Percentiles rank a stretch among this genome's conserved stretches.
Conservation (phyloP, 2,329 filamentous ascomycete genomes). For the Coleophoma crateriformis region DNA sequence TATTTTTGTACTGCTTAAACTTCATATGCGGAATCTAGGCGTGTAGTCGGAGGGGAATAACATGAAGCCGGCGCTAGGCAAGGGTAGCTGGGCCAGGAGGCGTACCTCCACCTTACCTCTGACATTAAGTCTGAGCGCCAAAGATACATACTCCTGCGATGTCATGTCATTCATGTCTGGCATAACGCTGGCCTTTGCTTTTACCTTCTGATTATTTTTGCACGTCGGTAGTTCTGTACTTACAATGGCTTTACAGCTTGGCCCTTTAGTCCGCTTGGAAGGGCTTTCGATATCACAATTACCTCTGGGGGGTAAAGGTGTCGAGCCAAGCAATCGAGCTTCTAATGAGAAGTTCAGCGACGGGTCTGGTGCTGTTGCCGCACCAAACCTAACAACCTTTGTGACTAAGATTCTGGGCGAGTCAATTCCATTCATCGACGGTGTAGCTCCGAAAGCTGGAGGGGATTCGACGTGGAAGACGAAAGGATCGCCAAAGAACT, state of each 20-base stretch:
- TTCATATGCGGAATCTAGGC: too few species aligned
- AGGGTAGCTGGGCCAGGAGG: too few species aligned
- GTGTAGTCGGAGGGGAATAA: too few species aligned
- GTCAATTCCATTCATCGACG: slow-evolving; percentile 51
- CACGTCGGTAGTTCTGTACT: too few species aligned
- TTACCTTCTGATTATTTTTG: too few species aligned
- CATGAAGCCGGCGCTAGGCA: too few species aligned
- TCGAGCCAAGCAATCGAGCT: slow-evolving; percentile 8
- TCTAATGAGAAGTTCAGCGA: slow-evolving; percentile 7
- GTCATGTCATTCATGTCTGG: too few species aligned
- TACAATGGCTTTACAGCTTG: slow-evolving; percentile 18
- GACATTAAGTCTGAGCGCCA: too few species aligned
- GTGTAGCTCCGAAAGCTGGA: slow-evolving; percentile 38
- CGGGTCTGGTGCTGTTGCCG: slow-evolving; percentile 6
- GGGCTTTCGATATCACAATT: slow-evolving; percentile 44
- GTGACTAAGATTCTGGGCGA: slow-evolving; percentile 50
- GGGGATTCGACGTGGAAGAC: slow-evolving; percentile 39
- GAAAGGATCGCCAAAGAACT: slow-evolving; percentile 41
- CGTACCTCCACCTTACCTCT: too few species aligned
- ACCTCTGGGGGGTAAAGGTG: slow-evolving; percentile 29
- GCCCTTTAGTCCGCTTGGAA: slow-evolving; percentile 48
- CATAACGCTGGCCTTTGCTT: too few species aligned
- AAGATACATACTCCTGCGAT: too few species aligned
- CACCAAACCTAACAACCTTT: slow-evolving; percentile 38
- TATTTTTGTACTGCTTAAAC: too few species aligned